phyloP scores from a whole-genome alignment of 2,329 filamentous ascomycete genomes.

The Cadophora luteo-olivacea region DNA sequence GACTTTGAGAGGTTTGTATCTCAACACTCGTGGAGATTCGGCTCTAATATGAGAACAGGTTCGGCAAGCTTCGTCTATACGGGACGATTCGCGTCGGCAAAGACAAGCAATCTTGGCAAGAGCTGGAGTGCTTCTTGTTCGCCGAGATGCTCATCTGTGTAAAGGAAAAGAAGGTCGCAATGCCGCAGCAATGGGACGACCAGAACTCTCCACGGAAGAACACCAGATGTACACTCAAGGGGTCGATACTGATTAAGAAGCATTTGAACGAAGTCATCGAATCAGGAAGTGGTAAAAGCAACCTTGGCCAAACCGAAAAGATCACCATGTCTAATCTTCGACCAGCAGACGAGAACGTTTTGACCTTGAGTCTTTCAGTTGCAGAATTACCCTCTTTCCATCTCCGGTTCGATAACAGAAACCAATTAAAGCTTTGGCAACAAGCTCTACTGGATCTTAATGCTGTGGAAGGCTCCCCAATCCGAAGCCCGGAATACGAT shows the following conservation, averaged over 20 bases:
- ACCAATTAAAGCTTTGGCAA: slow-evolving; percentile 89
- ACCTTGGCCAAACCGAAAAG: slow-evolving; percentile 41
- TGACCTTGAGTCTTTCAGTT: slow-evolving; percentile 91
- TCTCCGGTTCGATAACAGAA: slow-evolving; percentile 83
- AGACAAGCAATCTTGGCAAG: slow-evolving; percentile 96
- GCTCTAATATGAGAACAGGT: slow-evolving; percentile 58
- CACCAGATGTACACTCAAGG: slow-evolving; percentile 87
- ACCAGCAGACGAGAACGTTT: slow-evolving; percentile 74
- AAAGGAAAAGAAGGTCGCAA: slow-evolving; percentile 84
- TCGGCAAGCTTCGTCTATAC: slow-evolving; percentile 89
- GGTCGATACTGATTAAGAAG: slow-evolving; percentile 97
- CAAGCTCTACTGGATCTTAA: slow-evolving; percentile 86
- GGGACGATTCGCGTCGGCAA: slow-evolving; percentile 93
- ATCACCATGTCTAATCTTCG: slow-evolving; percentile 44
- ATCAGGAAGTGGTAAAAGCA: slow-evolving; percentile 57
- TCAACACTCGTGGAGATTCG: not conserved
- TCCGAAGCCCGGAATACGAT: slow-evolving; percentile 79
- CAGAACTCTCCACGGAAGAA: slow-evolving; percentile 64
- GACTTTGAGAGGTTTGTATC: slow-evolving; percentile 77
- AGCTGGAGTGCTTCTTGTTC: slow-evolving; percentile 95
- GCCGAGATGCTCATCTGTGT: slow-evolving; percentile 99
- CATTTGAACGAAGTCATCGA: slow-evolving; percentile 90
- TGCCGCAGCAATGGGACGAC: slow-evolving; percentile 71
- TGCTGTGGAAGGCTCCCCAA: slow-evolving; percentile 66
- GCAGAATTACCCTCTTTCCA: slow-evolving; percentile 93